Percentiles rank a stretch among this genome's conserved stretches.
These are phyloP conservation scores for Avicennia marina DNA, from an alignment of 257 asterid species.

Conservation along the genomic window DNA sequence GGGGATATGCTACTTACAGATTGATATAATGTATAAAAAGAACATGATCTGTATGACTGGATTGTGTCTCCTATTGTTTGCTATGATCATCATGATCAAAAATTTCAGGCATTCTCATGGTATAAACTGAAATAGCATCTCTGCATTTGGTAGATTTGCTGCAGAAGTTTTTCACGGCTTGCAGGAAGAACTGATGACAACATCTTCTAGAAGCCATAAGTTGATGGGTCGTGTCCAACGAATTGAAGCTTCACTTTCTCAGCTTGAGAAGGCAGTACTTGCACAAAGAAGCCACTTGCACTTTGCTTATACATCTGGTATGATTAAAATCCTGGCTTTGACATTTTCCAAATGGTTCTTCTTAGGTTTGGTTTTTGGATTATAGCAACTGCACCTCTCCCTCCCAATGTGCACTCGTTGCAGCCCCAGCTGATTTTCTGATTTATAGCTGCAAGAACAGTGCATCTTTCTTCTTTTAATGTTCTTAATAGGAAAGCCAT, in stretches of 20 bases:
- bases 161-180: conserved; percentile 93
- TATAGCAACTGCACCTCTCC: not conserved
- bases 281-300: conserved; percentile 86
- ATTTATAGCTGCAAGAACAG: conserved; percentile 10
- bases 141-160: conserved; percentile 69
- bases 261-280: conserved; percentile 83
- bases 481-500: conserved; percentile 26
- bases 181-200: conserved; percentile 78
- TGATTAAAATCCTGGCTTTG: conserved; percentile 19
- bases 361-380: conserved; percentile 6
- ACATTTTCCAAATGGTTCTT: too few relatives aligned
- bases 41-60: not conserved
- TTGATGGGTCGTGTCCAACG: conserved; percentile 69
- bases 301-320: conserved; percentile 94
- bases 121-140: conserved; percentile 26
- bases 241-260: conserved; percentile 80
- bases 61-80: conserved; percentile 1
- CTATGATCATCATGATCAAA: conserved; percentile 12
- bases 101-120: too few relatives aligned
- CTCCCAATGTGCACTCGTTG: not conserved
- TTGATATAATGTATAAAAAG: too few relatives aligned
- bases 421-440: not conserved
- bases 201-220: conserved; percentile 84
- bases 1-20: too few relatives aligned
- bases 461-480: conserved; percentile 2